These are phyloP conservation scores for Pyrenophora tritici-repentis DNA, from an alignment of 2,329 filamentous ascomycete genomes.

Conservation along the genomic window DNA sequence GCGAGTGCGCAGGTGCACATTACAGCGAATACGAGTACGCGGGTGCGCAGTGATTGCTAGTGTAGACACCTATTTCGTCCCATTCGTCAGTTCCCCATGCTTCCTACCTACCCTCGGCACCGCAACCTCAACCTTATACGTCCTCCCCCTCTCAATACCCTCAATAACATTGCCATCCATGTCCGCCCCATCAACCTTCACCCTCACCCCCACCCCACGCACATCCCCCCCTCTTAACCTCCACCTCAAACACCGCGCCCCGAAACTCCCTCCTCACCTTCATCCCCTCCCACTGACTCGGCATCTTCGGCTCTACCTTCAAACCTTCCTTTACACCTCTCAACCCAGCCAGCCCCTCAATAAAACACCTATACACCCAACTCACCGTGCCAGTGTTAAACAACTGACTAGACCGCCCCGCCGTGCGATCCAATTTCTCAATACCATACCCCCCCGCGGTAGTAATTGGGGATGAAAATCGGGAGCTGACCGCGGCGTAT, in stretches of 20 bases:
- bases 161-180: conserved; percentile 52
- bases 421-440: conserved; percentile 46
- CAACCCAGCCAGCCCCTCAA: conserved; percentile 61
- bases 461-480: conserved; percentile 64
- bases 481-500: conserved; percentile 61
- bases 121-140: conserved; percentile 53
- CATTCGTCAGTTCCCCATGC: too few relatives aligned
- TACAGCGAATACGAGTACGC: too few relatives aligned
- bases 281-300: conserved; percentile 56
- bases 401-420: conserved; percentile 61
- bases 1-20: too few relatives aligned
- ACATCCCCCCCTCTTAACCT: conserved; percentile 52
- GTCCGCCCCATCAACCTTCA: conserved; percentile 47
- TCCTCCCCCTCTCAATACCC: conserved; percentile 50
- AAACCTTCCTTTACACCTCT: conserved; percentile 57
- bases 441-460: conserved; percentile 47
- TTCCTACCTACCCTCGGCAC: conserved; percentile 30
- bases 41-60: too few relatives aligned
- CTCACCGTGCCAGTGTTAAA: conserved; percentile 65
- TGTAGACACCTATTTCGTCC: too few relatives aligned
- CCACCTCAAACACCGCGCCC: conserved; percentile 56
- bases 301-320: conserved; percentile 57
- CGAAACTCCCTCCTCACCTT: conserved; percentile 57
- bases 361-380: conserved; percentile 62
- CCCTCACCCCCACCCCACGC: conserved; percentile 48